Evolutionary conservation across 2,329 filamentous ascomycete genomes (phyloP), one percentile per base, ranked within the genome.

Genomic region (Trichoderma brevicompactum): DNA sequence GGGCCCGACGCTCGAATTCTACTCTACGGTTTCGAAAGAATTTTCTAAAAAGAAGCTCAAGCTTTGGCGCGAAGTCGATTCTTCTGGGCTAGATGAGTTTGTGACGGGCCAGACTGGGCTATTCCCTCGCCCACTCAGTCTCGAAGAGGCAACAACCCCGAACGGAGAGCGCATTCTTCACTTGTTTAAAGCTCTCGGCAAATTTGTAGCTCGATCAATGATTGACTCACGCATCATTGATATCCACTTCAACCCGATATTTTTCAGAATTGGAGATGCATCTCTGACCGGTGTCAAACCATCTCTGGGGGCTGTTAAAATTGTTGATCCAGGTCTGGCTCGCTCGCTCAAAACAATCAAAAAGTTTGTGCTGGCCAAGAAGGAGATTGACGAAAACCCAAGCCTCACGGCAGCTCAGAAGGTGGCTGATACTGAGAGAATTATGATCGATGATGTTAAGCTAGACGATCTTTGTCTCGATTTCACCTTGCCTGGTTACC

Each of bases 131-230:
- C 96, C 95, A 0, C 88, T 98, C 81, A 93, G 90, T 72, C 88
- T 90, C 28, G 89, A 92, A 40, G 91, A 95, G 73, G 84, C 89
- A 0, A 79, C 82, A 2, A 86, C 86, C 8, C 90, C 95, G 53
- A 90, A 92, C 65, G 93, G 93, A n/a, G 91, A 94, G 78, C 92
- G 92, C 70, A 89, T 96, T 46, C 81, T 97, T 40, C 89, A 95
- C 71, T 80, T 97, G 17, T 99, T 97, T 82, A 96, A 90, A 77
- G 90, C 94, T 74, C 88, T 99, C 23, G 95, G 95, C 71, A 98
- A 97, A 74, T 99, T 99, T 76, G 94, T 98, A 54, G 95, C 96
- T 36, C 89, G 95, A 58, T 97, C 95, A 0, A 98, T 99, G 95
- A 89, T 99, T 61, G 95, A 99, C 76, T 97, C 94, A 1, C 88